Evolutionary conservation across 2,329 filamentous ascomycete species (phyloP), one percentile per base, ranked within the genome.

Genomic region (Cercospora citrullina): DNA sequence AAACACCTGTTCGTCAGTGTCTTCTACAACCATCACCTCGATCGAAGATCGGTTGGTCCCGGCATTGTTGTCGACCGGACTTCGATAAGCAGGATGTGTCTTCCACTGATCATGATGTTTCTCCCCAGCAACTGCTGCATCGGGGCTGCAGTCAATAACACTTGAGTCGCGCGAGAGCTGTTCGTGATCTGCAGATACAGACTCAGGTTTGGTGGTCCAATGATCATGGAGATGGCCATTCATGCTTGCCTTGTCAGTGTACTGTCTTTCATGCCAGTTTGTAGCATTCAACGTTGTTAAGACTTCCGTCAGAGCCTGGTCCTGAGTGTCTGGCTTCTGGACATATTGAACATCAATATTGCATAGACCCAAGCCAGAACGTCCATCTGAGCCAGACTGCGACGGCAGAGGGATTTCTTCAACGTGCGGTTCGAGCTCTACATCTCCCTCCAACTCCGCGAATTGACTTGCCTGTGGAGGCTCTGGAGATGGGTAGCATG

Each of bases 391-490:
- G 23, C 23, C 10, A 16, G 18, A 28, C 10, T 53, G 18, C 48
- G 21, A n/a, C 21, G n/a, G 18, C 59, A 55, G 45, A 26, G 23
- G 5, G 3, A 5, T 14, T 14, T 59, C 51, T 30, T 45, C n/a
- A 16, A 31, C 39, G 8, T 31, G 26, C 8, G 33, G 23, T 10
- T 45, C 26, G 2, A 33, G 42, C 26, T 69, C 33, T 26, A 36
- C 45, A n/a, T 69, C 61, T n/a, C 53, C 67, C 18, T 69, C 67
- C 12, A 69, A 26, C 39, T 69, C 67, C 8, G 64, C 64, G 51
- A 67, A 60, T 23, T 67, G 67, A 9, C 21, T 61, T 8, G 60
- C 61, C 31, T 61, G 48, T 14, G 61, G 64, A 28, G 66, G 42
- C 28, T 60, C 60, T 26, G 61, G 57, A 53, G 64, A 30, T 30